These are phyloP conservation scores for Trichocladium uniseriatum DNA, from an alignment of 495 filamentous ascomycete genomes.

Conservation along the genomic window DNA sequence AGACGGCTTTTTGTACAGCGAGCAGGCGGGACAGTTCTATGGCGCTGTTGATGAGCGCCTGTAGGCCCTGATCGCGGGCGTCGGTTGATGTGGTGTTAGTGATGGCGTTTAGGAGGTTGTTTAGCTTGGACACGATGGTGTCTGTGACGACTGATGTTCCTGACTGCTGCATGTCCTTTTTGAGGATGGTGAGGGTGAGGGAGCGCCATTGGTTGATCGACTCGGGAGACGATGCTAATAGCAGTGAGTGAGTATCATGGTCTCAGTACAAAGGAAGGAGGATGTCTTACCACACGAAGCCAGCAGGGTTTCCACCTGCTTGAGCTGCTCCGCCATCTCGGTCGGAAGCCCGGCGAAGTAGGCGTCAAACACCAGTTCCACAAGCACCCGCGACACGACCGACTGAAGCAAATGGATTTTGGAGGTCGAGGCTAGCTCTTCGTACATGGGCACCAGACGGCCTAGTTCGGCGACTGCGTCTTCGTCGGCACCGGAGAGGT, in stretches of 20 bases:
- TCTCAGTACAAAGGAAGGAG: not conserved
- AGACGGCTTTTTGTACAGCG: constrained; percentile 44
- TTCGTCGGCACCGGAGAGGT: constrained; percentile 29
- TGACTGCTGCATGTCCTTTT: constrained; percentile 38
- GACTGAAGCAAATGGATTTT: constrained; percentile 47
- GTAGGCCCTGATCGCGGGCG: constrained; percentile 38
- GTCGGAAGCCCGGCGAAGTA: constrained; percentile 45
- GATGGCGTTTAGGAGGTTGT: constrained; percentile 33
- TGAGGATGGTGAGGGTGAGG: constrained; percentile 41
- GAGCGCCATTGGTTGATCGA: constrained; percentile 48
- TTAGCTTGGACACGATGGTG: constrained; percentile 29
- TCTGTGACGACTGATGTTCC: constrained; percentile 29
- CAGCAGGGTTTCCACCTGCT: constrained; percentile 38
- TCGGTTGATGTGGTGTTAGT: constrained; percentile 34
- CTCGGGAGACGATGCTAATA: constrained; percentile 33
- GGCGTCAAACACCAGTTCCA: constrained; percentile 41
- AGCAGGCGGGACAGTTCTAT: constrained; percentile 43
- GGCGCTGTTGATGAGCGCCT: constrained; percentile 34
- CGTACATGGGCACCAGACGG: constrained; percentile 42
- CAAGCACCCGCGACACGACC: constrained; percentile 41
- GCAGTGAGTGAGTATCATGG: not conserved
- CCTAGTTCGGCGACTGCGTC: constrained; percentile 30
- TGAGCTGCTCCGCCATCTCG: constrained; percentile 34
- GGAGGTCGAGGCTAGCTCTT: constrained; percentile 35
- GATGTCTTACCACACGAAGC: constrained; percentile 35